A percentile compares a stretch with the other conserved stretches of the same genome.
These are phyloP conservation scores for Endothia cerciana DNA, from an alignment of 2,329 filamentous ascomycete genomes.

Conservation along the genomic window DNA sequence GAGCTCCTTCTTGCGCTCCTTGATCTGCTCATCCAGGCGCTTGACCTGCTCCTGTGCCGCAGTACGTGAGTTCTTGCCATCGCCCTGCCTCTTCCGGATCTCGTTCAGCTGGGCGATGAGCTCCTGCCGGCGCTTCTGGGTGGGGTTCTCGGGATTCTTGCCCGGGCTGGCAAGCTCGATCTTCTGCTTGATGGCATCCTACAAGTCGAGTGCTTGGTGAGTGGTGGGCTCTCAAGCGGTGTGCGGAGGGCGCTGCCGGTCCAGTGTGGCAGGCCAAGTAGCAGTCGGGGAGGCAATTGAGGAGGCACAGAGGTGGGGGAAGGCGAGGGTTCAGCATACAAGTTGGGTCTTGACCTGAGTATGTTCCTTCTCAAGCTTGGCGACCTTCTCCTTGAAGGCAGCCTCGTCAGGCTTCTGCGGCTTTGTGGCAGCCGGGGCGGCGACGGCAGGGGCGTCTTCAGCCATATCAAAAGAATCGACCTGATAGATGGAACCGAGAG, in stretches of 20 bases:
- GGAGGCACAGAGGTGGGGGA: neutral
- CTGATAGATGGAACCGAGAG: constrained; percentile 28
- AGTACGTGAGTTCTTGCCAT: constrained; percentile 80
- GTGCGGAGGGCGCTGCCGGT: neutral
- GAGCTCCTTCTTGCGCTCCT: constrained; percentile 82
- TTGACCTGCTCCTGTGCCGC: constrained; percentile 88
- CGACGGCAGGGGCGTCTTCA: constrained; percentile 44
- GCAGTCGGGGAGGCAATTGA: neutral
- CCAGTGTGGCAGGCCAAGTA: constrained; percentile 6
- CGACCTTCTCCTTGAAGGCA: constrained; percentile 77
- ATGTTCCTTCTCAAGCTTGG: constrained; percentile 85
- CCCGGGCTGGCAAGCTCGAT: constrained; percentile 79
- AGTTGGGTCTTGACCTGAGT: constrained; percentile 69
- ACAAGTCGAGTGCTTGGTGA: constrained; percentile 27
- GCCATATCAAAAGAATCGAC: constrained; percentile 45
- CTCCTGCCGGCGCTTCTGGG: constrained; percentile 82
- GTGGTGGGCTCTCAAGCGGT: neutral
- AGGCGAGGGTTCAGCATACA: constrained; percentile 35
- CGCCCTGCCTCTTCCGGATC: constrained; percentile 86
- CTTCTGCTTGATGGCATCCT: constrained; percentile 89
- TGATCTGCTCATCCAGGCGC: constrained; percentile 86
- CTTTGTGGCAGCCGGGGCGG: constrained; percentile 57
- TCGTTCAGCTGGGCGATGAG: constrained; percentile 79
- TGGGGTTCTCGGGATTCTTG: constrained; percentile 75
- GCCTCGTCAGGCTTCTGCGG: constrained; percentile 89